Evolutionary conservation across 371 early-diverging fungal species (phyloP), one percentile per base, ranked within the genome.

Genomic region (Aphelidium insulamus): DNA sequence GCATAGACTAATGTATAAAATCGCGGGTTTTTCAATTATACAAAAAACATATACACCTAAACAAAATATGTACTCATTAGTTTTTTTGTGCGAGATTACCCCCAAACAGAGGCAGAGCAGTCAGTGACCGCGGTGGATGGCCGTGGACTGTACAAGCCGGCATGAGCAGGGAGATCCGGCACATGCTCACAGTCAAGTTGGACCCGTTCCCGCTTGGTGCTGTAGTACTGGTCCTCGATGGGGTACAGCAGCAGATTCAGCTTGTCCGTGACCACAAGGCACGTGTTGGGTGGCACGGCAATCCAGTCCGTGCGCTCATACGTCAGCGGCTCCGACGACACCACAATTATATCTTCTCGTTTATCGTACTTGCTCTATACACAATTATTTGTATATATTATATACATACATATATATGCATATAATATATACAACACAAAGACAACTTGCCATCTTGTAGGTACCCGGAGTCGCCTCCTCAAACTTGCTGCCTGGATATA

Each of bases 241-340:
- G 82, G 82, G 27, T 66, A 72, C 32, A 77, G 41, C 15, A 74
- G 50, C 1, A 82, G 72, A 27, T 80, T 82, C 34, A 74, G 44
- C 44, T 62, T 69, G 6, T 73, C 66, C 15, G 80, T 78, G 24
- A 82, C 63, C 10, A 80, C 66, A 23, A 79, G 45, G 27, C 76
- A 34, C 8, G 74, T 75, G 38, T 82, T 82, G 11, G 71, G 69
- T 2, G 83, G 83, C 22, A 82, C 69, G 15, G 62, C 64, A 30
- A 76, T 40, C 83, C 83, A 82, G 48, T 82, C 83, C 0, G 73
- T 61, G 39, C 69, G 59, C 46, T 79, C 80, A 39, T 74, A 81
- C 12, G 82, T 82, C 26, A 81, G 44, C 9, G 82, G 82, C 45
- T 82, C 82, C 26, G 76, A 75, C 5, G 83, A 74, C 18, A 82